These are phyloP conservation scores for Chlorella sp. DNA, from an alignment of 139 green algal species.

Conservation along the genomic window DNA sequence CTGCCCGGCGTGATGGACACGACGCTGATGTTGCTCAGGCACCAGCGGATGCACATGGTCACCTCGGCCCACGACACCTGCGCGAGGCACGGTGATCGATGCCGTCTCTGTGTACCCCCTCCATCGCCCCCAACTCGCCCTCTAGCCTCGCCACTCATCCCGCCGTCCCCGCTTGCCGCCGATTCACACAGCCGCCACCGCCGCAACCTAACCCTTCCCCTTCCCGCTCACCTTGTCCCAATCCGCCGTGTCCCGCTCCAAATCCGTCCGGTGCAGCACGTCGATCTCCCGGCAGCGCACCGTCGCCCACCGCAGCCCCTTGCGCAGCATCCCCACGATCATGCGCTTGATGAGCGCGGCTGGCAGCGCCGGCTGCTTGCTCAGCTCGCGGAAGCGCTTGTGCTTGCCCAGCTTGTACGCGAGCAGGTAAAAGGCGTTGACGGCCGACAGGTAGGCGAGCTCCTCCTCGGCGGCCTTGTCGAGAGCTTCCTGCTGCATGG, in stretches of 20 bases:
- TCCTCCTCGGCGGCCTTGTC: too few species aligned
- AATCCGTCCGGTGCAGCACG: constrained; percentile 11
- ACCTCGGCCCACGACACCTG: constrained; percentile 22
- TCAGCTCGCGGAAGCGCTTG: background rate
- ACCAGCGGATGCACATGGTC: constrained; percentile 10
- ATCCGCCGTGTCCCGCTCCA: constrained; percentile 9
- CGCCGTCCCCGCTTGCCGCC: too few species aligned
- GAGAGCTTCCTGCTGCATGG: too few species aligned
- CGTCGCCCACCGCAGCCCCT: constrained; percentile 16
- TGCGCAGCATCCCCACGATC: constrained; percentile 7
- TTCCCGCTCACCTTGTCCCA: constrained; percentile 19
- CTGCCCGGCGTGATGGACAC: constrained; percentile 9
- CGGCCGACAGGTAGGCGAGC: background rate
- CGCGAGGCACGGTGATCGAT: too few species aligned
- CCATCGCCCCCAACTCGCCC: too few species aligned
- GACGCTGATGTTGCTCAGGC: constrained; percentile 10
- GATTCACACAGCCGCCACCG: too few species aligned
- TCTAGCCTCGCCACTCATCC: too few species aligned
- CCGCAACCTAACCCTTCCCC: too few species aligned
- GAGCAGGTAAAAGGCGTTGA: background rate
- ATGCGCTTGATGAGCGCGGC: constrained; percentile 2
- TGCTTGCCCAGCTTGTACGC: constrained; percentile 1
- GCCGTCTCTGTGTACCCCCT: too few species aligned
- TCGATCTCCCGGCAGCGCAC: constrained; percentile 17
- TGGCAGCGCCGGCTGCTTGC: background rate